Evolutionary conservation across 305 asterid species (phyloP).

Genomic region (Andrographis paniculata): DNA sequence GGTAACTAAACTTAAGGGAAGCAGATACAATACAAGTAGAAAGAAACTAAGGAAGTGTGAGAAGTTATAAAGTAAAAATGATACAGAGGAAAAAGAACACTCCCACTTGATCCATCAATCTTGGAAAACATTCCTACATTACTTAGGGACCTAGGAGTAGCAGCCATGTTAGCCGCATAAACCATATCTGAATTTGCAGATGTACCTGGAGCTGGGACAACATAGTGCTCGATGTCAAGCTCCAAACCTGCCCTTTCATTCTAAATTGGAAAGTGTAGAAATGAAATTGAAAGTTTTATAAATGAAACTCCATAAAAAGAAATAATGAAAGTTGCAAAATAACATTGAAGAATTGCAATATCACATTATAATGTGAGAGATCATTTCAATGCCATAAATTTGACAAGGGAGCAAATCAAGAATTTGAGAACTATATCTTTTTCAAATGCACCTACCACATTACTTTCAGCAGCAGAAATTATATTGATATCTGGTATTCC

Average conservation of each 20-base stretch:
- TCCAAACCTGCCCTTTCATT: slow-evolving; percentile 80
- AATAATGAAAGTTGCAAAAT: too few relatives aligned
- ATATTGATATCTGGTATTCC: slow-evolving; percentile 92
- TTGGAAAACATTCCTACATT: slow-evolving; percentile 58
- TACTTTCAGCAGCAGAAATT: slow-evolving; percentile 38
- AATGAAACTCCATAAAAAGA: too few relatives aligned
- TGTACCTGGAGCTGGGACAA: slow-evolving; percentile 84
- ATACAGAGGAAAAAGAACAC: slow-evolving; percentile 17
- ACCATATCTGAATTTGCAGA: slow-evolving; percentile 64
- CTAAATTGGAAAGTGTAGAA: slow-evolving; percentile 30
- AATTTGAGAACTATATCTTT: slow-evolving; percentile 6
- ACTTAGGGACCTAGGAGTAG: slow-evolving; percentile 78
- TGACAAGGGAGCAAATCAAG: slow-evolving; percentile 8
- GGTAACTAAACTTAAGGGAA: too few relatives aligned
- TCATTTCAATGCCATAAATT: neutral
- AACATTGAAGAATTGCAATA: too few relatives aligned
- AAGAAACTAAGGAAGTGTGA: slow-evolving; percentile 8
- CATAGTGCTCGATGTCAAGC: slow-evolving; percentile 95
- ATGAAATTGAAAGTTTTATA: too few relatives aligned
- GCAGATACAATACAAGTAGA: too few relatives aligned
- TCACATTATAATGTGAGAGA: too few relatives aligned
- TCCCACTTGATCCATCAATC: slow-evolving; percentile 42
- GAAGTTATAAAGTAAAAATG: slow-evolving; percentile 9
- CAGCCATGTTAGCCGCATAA: slow-evolving; percentile 93
- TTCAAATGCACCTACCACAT: slow-evolving; percentile 38